phyloP scores from a whole-genome alignment of 495 filamentous ascomycete species.

The Rhypophila decipiens region DNA sequence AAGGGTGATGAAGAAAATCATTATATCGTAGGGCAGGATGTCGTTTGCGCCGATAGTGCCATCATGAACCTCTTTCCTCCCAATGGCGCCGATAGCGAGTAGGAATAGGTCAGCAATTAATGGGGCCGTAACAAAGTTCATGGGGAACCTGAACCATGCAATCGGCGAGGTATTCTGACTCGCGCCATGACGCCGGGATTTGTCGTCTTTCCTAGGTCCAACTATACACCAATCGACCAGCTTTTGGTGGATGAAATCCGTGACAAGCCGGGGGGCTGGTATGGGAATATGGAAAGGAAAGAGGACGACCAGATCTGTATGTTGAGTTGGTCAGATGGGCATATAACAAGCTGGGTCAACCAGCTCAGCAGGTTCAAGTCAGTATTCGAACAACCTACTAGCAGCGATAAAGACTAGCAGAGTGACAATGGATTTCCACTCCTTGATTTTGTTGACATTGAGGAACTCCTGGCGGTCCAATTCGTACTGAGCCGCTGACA shows the following conservation, averaged over 20 bases:
- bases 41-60: slow-evolving; percentile 54
- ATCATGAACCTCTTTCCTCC: slow-evolving; percentile 52
- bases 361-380: neutral
- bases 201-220: slow-evolving; percentile 24
- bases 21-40: slow-evolving; percentile 59
- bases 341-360: neutral
- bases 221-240: slow-evolving; percentile 46
- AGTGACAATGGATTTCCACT: slow-evolving; percentile 58
- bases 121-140: slow-evolving; percentile 62
- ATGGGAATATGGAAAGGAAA: slow-evolving; percentile 58
- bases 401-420: slow-evolving; percentile 57
- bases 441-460: slow-evolving; percentile 45
- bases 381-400: slow-evolving; percentile 49
- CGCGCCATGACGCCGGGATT: neutral
- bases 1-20: slow-evolving; percentile 63
- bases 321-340: neutral
- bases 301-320: slow-evolving; percentile 54
- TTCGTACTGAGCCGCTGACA: too few species aligned
- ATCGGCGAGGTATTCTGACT: neutral
- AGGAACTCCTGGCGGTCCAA: too few species aligned
- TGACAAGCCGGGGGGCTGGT: slow-evolving; percentile 43
- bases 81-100: slow-evolving; percentile 57
- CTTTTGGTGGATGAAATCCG: slow-evolving; percentile 32
- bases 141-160: slow-evolving; percentile 42
- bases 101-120: slow-evolving; percentile 60